Evolutionary conservation across 2,329 filamentous ascomycete genomes (phyloP).

Genomic region (Aspergillus brunneoviolaceus): DNA sequence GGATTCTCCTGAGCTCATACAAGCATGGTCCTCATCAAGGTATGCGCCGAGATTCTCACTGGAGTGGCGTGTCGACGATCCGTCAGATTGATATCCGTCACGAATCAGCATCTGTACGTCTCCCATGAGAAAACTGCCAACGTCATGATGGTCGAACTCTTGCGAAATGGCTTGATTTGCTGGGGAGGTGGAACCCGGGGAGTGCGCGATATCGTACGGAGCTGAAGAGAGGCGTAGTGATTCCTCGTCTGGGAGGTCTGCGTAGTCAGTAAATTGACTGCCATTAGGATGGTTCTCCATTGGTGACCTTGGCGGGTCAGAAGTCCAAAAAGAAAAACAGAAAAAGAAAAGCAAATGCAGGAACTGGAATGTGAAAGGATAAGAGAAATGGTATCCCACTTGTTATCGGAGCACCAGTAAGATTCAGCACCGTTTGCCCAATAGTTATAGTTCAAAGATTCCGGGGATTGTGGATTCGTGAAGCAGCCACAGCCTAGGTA

Average conservation of each 20-base stretch:
- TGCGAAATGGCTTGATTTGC: neutral
- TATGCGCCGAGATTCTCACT: slow-evolving; percentile 28
- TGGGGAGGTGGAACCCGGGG: neutral
- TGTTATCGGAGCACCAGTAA: neutral
- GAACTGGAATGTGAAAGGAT: neutral
- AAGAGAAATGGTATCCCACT: slow-evolving; percentile 1
- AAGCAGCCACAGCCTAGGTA: neutral
- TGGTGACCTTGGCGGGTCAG: neutral
- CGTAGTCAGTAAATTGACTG: neutral
- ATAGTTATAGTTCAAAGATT: neutral
- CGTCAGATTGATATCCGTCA: slow-evolving; percentile 36
- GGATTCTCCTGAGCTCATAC: slow-evolving; percentile 31
- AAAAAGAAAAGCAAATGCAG: neutral
- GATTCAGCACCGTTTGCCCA: neutral
- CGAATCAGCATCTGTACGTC: slow-evolving; percentile 21
- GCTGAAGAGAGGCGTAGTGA: neutral
- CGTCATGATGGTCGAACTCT: slow-evolving; percentile 7
- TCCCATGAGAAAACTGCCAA: slow-evolving; percentile 16
- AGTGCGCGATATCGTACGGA: neutral
- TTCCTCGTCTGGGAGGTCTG: neutral
- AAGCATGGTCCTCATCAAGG: slow-evolving; percentile 27
- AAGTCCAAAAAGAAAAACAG: neutral
- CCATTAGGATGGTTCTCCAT: slow-evolving; percentile 1
- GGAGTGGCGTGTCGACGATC: slow-evolving; percentile 33
- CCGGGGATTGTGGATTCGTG: neutral